Evolutionary conservation across 208 protist genomes (phyloP).

Genomic region (Leishmania amazonensis): DNA sequence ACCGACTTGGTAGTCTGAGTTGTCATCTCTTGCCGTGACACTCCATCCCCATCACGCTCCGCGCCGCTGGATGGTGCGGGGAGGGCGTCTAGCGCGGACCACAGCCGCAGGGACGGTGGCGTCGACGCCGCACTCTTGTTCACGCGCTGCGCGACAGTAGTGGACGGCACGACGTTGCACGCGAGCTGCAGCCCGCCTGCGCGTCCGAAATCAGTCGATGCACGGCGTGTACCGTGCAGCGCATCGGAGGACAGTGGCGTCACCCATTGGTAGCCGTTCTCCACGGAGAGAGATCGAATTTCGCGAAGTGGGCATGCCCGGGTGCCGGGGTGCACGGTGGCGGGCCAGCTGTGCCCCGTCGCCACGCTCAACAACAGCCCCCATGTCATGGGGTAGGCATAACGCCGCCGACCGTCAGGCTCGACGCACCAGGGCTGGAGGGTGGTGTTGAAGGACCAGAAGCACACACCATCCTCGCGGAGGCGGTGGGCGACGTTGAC

Average conservation of each 20-base stretch:
- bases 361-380: slow-evolving; percentile 49
- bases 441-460: slow-evolving; percentile 71
- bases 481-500: slow-evolving; percentile 45
- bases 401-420: slow-evolving; percentile 16
- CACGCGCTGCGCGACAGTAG: slow-evolving; percentile 3
- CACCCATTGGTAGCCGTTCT: slow-evolving; percentile 34
- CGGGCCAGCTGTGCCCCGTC: slow-evolving; percentile 48
- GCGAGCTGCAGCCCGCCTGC: slow-evolving; percentile 11
- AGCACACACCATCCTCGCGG: slow-evolving; percentile 67
- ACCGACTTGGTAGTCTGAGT: background rate
- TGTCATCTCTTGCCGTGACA: background rate
- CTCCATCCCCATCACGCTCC: background rate
- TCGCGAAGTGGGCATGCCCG: slow-evolving; percentile 34
- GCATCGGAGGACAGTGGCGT: slow-evolving; percentile 31
- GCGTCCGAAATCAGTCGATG: background rate
- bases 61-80: background rate
- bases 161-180: background rate
- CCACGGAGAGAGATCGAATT: slow-evolving; percentile 26
- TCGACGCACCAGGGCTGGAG: slow-evolving; percentile 46
- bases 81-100: slow-evolving; percentile 5
- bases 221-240: background rate
- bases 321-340: slow-evolving; percentile 41
- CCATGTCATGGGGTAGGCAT: slow-evolving; percentile 45
- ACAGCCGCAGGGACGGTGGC: slow-evolving; percentile 7
- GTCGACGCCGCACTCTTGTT: background rate